Conservation (phyloP, 2,329 filamentous ascomycete genomes). For the Fusarium circinatum region DNA sequence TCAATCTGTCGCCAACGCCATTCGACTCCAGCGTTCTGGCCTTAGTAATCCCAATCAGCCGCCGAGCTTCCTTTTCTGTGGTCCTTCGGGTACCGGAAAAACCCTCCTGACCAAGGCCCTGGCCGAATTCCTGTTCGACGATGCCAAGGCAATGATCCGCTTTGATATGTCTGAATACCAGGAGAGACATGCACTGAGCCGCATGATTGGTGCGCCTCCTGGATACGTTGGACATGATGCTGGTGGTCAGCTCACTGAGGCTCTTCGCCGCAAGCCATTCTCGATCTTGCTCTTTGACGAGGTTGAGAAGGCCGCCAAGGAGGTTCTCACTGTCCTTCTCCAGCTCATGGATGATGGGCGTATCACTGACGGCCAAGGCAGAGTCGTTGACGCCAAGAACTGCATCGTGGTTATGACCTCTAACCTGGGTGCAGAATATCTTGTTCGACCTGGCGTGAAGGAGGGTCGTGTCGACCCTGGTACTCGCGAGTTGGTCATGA, state of each 20-base stretch:
- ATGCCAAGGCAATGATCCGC: slow-evolving; percentile 96
- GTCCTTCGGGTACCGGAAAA: slow-evolving; percentile 97
- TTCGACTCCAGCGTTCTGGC: slow-evolving; percentile 92
- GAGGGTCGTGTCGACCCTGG: slow-evolving; percentile 88
- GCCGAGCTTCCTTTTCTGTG: slow-evolving; percentile 98
- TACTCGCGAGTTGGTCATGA: slow-evolving; percentile 90
- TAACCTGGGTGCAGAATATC: slow-evolving; percentile 93
- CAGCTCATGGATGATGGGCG: slow-evolving; percentile 99
- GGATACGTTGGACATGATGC: slow-evolving; percentile 97
- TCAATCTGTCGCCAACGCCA: slow-evolving; percentile 91
- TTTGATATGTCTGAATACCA: slow-evolving; percentile 99
- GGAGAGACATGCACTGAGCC: slow-evolving; percentile 91
- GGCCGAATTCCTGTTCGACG: slow-evolving; percentile 97
- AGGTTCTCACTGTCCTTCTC: slow-evolving; percentile 94
- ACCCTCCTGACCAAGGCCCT: slow-evolving; percentile 96
- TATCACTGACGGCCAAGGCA: slow-evolving; percentile 97
- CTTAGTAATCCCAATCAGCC: slow-evolving; percentile 96
- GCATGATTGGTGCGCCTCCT: slow-evolving; percentile 97
- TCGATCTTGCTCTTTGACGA: slow-evolving; percentile 98
- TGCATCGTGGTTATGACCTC: slow-evolving; percentile 99
- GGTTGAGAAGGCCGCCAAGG: slow-evolving; percentile 98
- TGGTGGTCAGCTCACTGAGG: slow-evolving; percentile 94
- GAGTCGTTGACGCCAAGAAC: slow-evolving; percentile 94
- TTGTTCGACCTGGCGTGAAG: slow-evolving; percentile 79
- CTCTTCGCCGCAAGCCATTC: slow-evolving; percentile 92